These are phyloP conservation scores for Phytophthora crassamura DNA, from an alignment of 352 stramenopile species.

Conservation along the genomic window DNA sequence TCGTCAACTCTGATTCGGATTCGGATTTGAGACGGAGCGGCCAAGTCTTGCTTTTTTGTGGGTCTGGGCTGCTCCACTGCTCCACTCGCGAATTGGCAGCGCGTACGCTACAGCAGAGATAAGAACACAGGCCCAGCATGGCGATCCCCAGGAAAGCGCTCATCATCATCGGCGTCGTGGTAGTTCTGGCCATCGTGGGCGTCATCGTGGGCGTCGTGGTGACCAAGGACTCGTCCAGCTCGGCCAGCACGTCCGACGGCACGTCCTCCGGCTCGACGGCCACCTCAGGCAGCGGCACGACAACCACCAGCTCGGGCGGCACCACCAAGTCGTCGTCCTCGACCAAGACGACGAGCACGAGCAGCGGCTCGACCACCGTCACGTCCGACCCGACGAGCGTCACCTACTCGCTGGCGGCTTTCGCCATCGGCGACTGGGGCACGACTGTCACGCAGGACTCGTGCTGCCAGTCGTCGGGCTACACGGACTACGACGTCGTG, in stretches of 20 bases:
- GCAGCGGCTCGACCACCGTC: slow-evolving; percentile 32
- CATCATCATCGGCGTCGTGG: slow-evolving; percentile 47
- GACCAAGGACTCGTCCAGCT: slow-evolving; percentile 30
- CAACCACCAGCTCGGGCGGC: slow-evolving; percentile 23
- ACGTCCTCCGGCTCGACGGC: slow-evolving; percentile 27
- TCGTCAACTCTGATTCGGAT: not conserved
- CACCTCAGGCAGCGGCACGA: slow-evolving; percentile 14
- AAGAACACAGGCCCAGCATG: slow-evolving; percentile 15
- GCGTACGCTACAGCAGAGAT: not conserved
- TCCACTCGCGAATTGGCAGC: slow-evolving; percentile 31
- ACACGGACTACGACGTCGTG: slow-evolving; percentile 69
- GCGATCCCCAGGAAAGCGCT: slow-evolving; percentile 32
- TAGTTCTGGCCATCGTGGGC: slow-evolving; percentile 54
- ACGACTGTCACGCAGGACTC: slow-evolving; percentile 67
- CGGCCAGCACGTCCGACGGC: slow-evolving; percentile 31
- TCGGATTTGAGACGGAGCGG: slow-evolving; percentile 19
- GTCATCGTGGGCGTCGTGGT: slow-evolving; percentile 59
- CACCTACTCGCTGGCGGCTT: slow-evolving; percentile 60
- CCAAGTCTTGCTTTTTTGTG: slow-evolving; percentile 4
- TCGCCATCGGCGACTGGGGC: slow-evolving; percentile 78
- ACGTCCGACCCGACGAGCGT: slow-evolving; percentile 43
- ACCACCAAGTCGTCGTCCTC: slow-evolving; percentile 32
- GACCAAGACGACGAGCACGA: slow-evolving; percentile 31
- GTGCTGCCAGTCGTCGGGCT: slow-evolving; percentile 65
- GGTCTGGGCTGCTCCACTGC: slow-evolving; percentile 24